phyloP scores from a whole-genome alignment of 208 protist species.

The Leishmania amazonensis region DNA sequence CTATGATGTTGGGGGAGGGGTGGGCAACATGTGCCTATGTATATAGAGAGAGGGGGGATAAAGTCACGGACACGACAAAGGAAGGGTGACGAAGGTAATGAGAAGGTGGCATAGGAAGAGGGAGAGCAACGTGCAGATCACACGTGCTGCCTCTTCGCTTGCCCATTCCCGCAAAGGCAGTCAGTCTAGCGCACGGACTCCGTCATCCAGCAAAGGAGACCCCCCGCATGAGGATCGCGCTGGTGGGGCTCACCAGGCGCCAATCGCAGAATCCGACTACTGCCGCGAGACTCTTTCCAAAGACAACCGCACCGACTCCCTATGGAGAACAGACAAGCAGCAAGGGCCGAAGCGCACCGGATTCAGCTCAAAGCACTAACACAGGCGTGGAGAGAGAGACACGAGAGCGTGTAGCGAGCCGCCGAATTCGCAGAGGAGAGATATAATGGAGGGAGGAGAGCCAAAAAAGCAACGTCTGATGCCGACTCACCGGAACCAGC shows the following conservation, averaged over 20 bases:
- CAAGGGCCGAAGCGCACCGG: neutral
- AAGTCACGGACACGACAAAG: neutral
- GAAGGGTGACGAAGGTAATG: neutral
- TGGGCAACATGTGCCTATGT: neutral
- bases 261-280: neutral
- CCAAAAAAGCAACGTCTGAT: neutral
- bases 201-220: neutral
- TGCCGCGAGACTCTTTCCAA: neutral
- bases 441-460: neutral
- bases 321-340: neutral
- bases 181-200: neutral
- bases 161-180: neutral
- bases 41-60: too few species aligned
- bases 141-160: neutral
- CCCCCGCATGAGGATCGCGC: neutral
- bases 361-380: neutral
- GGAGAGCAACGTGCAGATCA: conserved; percentile 7
- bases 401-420: neutral
- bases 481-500: too few species aligned
- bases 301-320: neutral
- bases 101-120: neutral
- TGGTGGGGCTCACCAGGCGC: neutral
- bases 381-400: neutral
- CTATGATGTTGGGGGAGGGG: neutral
- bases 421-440: neutral